Conservation (phyloP, 257 asterid genomes). For the Solanum virginianum region DNA sequence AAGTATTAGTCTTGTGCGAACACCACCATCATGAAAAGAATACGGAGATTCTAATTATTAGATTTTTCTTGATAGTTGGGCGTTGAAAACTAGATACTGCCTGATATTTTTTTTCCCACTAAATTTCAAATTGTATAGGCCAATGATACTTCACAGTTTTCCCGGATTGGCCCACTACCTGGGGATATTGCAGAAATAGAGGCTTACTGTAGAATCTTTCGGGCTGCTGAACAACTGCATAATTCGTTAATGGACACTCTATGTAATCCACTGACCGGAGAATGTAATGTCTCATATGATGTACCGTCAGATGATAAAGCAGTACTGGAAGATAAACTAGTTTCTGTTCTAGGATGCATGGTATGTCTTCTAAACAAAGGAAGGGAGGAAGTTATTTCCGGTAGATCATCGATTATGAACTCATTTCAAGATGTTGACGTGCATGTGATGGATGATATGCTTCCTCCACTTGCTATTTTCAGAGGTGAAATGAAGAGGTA, state of each 20-base stretch:
- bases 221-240: constrained; percentile 90
- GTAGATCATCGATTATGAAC: constrained; percentile 58
- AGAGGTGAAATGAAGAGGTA: constrained; percentile 97
- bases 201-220: constrained; percentile 93
- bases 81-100: neutral
- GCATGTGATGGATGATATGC: constrained; percentile 40
- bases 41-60: neutral
- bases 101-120: constrained; percentile 6
- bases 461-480: constrained; percentile 85
- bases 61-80: neutral
- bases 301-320: constrained; percentile 74
- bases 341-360: constrained; percentile 98
- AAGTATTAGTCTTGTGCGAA: neutral
- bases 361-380: constrained; percentile 90
- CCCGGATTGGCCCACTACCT: constrained; percentile 89
- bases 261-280: constrained; percentile 93
- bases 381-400: constrained; percentile 79
- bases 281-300: constrained; percentile 81
- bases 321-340: constrained; percentile 78
- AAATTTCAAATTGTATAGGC: constrained; percentile 27
- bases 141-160: constrained; percentile 43
- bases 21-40: neutral
- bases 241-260: constrained; percentile 82
- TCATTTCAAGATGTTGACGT: constrained; percentile 51
- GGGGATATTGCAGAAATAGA: constrained; percentile 99